Evolutionary conservation across 2,329 filamentous ascomycete species (phyloP), one percentile per base, ranked within the genome.

Genomic region (Fusarium protoensiforme): DNA sequence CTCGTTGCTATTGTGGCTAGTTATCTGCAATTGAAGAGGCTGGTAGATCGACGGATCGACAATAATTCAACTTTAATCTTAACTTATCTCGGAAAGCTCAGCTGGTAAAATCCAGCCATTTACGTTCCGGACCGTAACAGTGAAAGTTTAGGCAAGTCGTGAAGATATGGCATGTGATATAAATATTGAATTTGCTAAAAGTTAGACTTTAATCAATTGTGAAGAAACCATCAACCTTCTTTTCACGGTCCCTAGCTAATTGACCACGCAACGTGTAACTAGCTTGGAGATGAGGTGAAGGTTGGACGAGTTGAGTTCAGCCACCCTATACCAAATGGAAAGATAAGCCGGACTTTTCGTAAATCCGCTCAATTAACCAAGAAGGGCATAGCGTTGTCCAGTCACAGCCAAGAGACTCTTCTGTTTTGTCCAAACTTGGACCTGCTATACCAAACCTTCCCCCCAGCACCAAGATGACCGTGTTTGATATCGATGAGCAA

Each of bases 401-500:
- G n/a, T 56, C 8, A 11, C 14, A n/a, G 18, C 27, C 22, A 36
- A 20, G n/a, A 31, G 16, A 13, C 11, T 24, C 54, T 39, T 24
- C 22, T 38, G 22, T 10, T 57, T 36, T n/a, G 16, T 18, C 16
- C 22, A 24, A 10, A 56, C 31, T 56, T 35, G n/a, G 22, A 13
- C 4, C 22, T 39, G 24, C 16, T 24, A 48, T 57, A 38, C 33
- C 18, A 38, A 11, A 57, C 27, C n/a, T 27, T 31, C 18, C 16
- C 18, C 27, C 5, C 10, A 20, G 7, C 18, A 31, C 11, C 46
- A 53, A 53, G 7, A 72, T 72, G 70, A 69, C 69, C 7, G 70
- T 73, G 4, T 61, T 69, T 16, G 36, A 75, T 5, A 74, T 88
- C 35, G 81, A 86, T 58, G 80, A 81, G 8, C 81, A 77, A 43